Base-by-base conservation (phyloP, 2,329 filamentous ascomycete genomes). In the Penicillium nordicum region DNA sequence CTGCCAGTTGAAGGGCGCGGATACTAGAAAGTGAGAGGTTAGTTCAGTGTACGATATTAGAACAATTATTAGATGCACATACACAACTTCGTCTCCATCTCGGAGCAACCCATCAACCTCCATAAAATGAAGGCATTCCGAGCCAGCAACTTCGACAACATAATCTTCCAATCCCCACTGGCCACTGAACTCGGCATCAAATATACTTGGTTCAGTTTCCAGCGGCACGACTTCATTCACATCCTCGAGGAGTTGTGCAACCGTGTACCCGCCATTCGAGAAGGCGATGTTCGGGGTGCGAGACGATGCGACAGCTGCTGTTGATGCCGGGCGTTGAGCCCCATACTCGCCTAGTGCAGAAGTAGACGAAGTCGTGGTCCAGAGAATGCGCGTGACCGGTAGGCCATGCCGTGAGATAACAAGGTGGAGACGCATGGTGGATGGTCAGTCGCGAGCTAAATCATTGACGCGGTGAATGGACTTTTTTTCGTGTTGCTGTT, bases 161-260 rank as follows among this genome's bases (percentile, higher is more conserved):
- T 97, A 97, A 70, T 97, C 90, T 67, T 97, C 92, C 4, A 96
- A 76, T 0, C 90, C 91, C 90, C 91, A 96, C 57, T 91, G 71
- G 9, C 75, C 74, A 46, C 72, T 74, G 40, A 60, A 66, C 37
- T 72, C 70, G 9, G 67, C 60, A 42, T 70, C 68, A 38, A 69
- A 67, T 27, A 65, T 55, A 21, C 57, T 68, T 3, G 68, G 66
- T 40, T 81, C 81, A 55, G 87, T 86, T 76, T 96, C 92, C 0
- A 97, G 83, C 0, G 92, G 92, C 2, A 97, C 78, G 16, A 89
- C 81, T 42, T 89, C 84, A 73, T 95, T 92, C 63, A 97, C 80
- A 58, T 90, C 83, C 61, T 89, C 85, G 37, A 97, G 79, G 2
- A 97, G 82, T 63, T 88, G 85, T 30, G 89, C 83, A 58, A 96